Evolutionary conservation across 2,329 filamentous ascomycete species (phyloP).

Genomic region (Conoideocrella luteorostrata): DNA sequence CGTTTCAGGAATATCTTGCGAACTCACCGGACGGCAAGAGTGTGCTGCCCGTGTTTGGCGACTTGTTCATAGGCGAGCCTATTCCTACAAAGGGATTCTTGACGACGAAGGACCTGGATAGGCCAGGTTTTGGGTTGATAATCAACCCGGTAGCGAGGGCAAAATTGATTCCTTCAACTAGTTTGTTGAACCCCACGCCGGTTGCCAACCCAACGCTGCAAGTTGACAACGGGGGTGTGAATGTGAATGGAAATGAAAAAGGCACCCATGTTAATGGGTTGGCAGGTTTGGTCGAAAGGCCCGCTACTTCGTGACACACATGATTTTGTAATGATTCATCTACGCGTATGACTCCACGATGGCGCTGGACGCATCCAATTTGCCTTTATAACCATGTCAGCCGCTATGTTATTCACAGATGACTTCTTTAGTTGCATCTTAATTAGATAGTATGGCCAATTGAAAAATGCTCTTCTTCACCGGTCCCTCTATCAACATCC

Average conservation of each 20-base stretch:
- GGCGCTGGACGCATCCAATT: too few relatives aligned
- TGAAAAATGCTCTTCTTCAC: too few relatives aligned
- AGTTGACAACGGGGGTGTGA: not conserved
- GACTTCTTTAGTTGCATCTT: too few relatives aligned
- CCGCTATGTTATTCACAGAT: too few relatives aligned
- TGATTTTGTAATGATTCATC: too few relatives aligned
- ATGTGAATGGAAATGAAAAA: not conserved
- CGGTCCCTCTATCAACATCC: too few relatives aligned
- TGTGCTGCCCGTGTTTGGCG: constrained; percentile 85
- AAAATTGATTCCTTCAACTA: constrained; percentile 69
- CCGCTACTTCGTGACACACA: too few relatives aligned
- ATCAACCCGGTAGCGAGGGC: constrained; percentile 67
- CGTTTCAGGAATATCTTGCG: constrained; percentile 93
- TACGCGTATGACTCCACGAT: too few relatives aligned
- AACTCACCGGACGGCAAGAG: constrained; percentile 88
- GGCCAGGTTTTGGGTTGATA: constrained; percentile 84
- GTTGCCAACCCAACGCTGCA: constrained; percentile 32
- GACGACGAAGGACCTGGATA: constrained; percentile 72
- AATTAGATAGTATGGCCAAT: too few relatives aligned
- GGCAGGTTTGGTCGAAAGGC: not conserved
- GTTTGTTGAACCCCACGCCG: constrained; percentile 64
- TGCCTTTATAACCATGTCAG: too few relatives aligned
- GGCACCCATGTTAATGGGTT: not conserved
- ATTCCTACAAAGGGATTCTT: constrained; percentile 80
- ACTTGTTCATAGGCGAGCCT: constrained; percentile 84